Percentiles rank a stretch among this genome's conserved stretches.
Conservation (phyloP, 768 basidiomycete species). For the Cytidiella melzeri region DNA sequence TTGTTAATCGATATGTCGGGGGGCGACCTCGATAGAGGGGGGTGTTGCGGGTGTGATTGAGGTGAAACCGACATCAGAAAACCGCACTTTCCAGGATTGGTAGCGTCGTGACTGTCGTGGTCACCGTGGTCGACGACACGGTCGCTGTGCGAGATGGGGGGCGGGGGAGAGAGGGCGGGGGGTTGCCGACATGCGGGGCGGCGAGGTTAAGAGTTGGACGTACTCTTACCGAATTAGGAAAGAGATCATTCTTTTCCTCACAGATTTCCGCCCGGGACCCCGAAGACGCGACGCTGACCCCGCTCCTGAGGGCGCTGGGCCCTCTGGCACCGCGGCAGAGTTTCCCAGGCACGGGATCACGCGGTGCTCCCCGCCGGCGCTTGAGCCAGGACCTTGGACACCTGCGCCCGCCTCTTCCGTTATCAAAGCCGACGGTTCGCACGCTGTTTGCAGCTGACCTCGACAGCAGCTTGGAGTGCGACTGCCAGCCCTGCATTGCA, state of each 20-base stretch:
- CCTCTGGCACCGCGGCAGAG: not conserved
- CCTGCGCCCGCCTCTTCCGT: not conserved
- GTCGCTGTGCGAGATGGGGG: conserved; percentile 8
- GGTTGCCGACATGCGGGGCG: conserved; percentile 8
- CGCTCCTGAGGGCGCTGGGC: conserved; percentile 1
- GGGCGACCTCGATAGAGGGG: conserved; percentile 9
- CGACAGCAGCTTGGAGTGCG: not conserved
- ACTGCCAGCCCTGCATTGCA: not conserved
- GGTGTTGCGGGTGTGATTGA: conserved; percentile 14
- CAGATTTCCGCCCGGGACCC: conserved; percentile 8
- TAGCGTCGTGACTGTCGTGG: conserved; percentile 8
- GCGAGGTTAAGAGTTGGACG: not conserved
- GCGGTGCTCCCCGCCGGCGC: conserved; percentile 4
- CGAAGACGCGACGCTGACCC: not conserved
- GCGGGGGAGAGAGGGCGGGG: conserved; percentile 6
- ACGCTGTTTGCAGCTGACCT: not conserved
- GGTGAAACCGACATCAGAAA: conserved; percentile 20
- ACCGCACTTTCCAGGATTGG: not conserved
- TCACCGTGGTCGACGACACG: conserved; percentile 12
- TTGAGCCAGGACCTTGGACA: not conserved
- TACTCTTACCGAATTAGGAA: not conserved
- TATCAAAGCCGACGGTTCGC: not conserved
- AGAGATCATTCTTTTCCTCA: not conserved
- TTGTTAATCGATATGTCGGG: conserved; percentile 4
- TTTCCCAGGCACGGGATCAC: conserved; percentile 3